Percentiles rank a stretch among this genome's conserved stretches.
phyloP scores from a whole-genome alignment of 768 basidiomycete genomes.

The Agaricus subrufescens region DNA sequence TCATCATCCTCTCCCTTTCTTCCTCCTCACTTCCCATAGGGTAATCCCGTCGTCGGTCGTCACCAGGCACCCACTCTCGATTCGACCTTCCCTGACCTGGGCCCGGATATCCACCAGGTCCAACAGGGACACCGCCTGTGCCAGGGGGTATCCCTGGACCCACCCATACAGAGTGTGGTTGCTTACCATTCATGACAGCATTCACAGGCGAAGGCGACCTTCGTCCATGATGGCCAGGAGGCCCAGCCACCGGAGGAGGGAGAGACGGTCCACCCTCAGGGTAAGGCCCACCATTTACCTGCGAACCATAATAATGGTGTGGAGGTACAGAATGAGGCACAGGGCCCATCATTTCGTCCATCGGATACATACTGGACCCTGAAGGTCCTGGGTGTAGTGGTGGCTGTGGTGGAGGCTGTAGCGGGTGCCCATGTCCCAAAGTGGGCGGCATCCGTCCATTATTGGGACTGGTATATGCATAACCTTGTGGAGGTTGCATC shows the following conservation, averaged over 20 bases:
- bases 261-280: conserved; percentile 14
- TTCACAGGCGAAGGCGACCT: conserved; percentile 36
- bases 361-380: conserved; percentile 1
- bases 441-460: conserved; percentile 7
- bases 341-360: conserved; percentile 15
- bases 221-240: conserved; percentile 19
- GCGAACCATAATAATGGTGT: conserved; percentile 30
- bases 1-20: conserved; percentile 30
- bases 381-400: conserved; percentile 2
- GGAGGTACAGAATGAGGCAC: conserved; percentile 24
- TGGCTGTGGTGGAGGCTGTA: not conserved
- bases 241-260: conserved; percentile 8
- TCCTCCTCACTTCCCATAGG: conserved; percentile 30
- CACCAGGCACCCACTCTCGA: conserved; percentile 8
- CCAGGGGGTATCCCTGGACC: conserved; percentile 9
- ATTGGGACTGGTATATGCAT: not conserved
- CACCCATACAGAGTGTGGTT: conserved; percentile 2
- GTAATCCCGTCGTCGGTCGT: conserved; percentile 23
- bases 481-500: conserved; percentile 3
- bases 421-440: conserved; percentile 2
- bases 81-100: conserved; percentile 23
- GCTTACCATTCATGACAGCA: conserved; percentile 21
- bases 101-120: conserved; percentile 33
- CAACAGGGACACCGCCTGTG: conserved; percentile 17
- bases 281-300: conserved; percentile 14